Conservation (phyloP, 2,329 filamentous ascomycete species). For the Cladosporium sp. region DNA sequence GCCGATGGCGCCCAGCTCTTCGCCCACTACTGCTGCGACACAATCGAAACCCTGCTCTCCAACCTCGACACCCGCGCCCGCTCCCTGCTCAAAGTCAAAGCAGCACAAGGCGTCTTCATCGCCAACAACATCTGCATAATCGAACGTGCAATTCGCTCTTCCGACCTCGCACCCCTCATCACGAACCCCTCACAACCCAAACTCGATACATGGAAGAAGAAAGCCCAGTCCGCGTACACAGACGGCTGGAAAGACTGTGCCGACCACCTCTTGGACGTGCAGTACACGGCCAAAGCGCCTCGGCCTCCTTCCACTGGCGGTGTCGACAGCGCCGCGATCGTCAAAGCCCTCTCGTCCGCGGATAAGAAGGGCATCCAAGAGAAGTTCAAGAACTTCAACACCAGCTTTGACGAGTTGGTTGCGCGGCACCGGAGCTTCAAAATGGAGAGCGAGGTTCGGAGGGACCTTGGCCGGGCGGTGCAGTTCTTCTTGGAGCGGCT, state of each 20-base stretch:
- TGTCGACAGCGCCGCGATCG: conserved; percentile 76
- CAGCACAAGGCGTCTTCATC: conserved; percentile 81
- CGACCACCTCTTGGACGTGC: conserved; percentile 81
- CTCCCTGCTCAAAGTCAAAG: conserved; percentile 72
- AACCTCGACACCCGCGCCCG: conserved; percentile 75
- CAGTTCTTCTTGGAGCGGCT: conserved; percentile 90
- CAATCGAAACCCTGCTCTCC: conserved; percentile 76
- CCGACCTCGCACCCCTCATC: conserved; percentile 74
- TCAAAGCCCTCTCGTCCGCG: conserved; percentile 82
- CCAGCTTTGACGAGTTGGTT: conserved; percentile 85
- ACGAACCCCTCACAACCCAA: conserved; percentile 53
- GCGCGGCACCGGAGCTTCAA: conserved; percentile 76
- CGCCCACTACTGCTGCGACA: conserved; percentile 85
- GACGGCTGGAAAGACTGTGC: conserved; percentile 88
- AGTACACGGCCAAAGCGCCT: conserved; percentile 76
- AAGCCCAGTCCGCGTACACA: conserved; percentile 76
- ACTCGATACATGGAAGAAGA: conserved; percentile 80
- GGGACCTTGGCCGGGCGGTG: conserved; percentile 78
- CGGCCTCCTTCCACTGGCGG: conserved; percentile 71
- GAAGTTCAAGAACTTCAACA: conserved; percentile 92
- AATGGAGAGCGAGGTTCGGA: conserved; percentile 89
- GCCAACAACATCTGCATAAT: conserved; percentile 85
- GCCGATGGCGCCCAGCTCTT: conserved; percentile 88
- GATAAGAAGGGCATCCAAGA: conserved; percentile 96
- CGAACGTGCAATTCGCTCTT: conserved; percentile 79